Conservation (phyloP, 2,329 filamentous ascomycete species). For the Talaromyces marneffei region DNA sequence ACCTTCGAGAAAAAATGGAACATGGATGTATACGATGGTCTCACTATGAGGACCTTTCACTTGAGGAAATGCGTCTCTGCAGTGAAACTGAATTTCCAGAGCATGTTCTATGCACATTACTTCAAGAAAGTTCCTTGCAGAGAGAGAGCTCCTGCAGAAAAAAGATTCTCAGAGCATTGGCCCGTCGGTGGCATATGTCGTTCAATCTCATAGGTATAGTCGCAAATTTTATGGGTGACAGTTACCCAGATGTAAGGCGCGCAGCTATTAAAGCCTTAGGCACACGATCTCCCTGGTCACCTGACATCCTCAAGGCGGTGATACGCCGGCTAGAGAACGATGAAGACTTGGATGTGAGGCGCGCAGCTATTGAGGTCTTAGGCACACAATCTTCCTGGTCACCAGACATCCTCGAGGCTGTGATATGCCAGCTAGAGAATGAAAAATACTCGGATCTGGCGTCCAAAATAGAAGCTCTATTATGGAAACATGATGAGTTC, state of each 20-base stretch:
- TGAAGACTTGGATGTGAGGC: background rate
- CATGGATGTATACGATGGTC: conserved; percentile 4
- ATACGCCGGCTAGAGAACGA: background rate
- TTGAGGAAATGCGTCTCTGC: conserved; percentile 1
- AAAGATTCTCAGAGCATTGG: conserved; percentile 3
- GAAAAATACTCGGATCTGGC: background rate
- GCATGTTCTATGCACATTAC: conserved; percentile 8
- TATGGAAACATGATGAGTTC: conserved; percentile 4
- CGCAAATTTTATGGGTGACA: background rate
- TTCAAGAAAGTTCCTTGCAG: background rate
- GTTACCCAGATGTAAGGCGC: background rate
- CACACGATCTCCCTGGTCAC: background rate
- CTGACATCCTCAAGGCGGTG: background rate
- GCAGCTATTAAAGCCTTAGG: background rate
- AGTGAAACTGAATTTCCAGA: conserved; percentile 10
- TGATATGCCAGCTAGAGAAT: background rate
- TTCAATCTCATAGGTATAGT: background rate
- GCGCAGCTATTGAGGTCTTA: background rate
- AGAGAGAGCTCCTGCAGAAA: background rate
- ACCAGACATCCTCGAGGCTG: background rate
- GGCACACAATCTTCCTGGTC: background rate
- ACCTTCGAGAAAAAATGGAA: conserved; percentile 1
- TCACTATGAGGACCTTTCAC: background rate
- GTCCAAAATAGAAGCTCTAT: conserved; percentile 5
- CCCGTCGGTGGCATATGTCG: conserved; percentile 3